Conservation (phyloP, 2,329 filamentous ascomycete species). For the Basipetospora sp. region DNA sequence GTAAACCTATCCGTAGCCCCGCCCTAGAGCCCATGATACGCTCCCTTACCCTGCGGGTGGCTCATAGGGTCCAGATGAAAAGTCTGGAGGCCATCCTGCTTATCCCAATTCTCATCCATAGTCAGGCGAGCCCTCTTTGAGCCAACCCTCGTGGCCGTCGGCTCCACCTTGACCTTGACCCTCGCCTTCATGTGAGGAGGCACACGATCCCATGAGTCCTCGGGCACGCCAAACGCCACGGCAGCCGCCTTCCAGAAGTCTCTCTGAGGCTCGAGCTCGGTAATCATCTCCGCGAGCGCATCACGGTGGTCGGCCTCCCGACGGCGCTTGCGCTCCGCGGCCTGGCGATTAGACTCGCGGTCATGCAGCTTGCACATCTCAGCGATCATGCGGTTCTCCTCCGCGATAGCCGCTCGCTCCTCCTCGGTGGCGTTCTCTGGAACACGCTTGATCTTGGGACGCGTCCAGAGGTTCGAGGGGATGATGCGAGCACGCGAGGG, state of each 20-base stretch:
- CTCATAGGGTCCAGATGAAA: no score
- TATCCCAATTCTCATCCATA: no score
- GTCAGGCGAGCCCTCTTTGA: no score
- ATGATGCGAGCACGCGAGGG: not conserved
- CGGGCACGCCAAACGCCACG: not conserved
- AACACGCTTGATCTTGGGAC: not conserved
- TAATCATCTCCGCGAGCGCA: not conserved
- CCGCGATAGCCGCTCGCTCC: not conserved
- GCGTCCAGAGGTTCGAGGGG: not conserved
- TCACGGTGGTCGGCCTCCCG: conserved; percentile 3
- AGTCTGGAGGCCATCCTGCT: no score
- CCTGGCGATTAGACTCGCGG: not conserved
- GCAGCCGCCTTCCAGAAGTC: conserved; percentile 2
- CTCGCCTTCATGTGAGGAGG: not conserved
- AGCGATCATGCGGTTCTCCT: not conserved
- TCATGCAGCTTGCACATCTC: not conserved
- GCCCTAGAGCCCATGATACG: no score
- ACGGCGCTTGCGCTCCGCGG: conserved; percentile 1
- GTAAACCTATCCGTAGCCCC: no score
- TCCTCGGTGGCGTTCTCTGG: not conserved
- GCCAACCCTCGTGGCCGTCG: not conserved
- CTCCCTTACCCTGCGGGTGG: no score
- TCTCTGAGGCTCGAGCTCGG: not conserved
- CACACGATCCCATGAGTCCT: not conserved
- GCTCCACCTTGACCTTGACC: not conserved